Conservation (phyloP, 2,329 filamentous ascomycete genomes). For the Ophiostoma perfectum region DNA sequence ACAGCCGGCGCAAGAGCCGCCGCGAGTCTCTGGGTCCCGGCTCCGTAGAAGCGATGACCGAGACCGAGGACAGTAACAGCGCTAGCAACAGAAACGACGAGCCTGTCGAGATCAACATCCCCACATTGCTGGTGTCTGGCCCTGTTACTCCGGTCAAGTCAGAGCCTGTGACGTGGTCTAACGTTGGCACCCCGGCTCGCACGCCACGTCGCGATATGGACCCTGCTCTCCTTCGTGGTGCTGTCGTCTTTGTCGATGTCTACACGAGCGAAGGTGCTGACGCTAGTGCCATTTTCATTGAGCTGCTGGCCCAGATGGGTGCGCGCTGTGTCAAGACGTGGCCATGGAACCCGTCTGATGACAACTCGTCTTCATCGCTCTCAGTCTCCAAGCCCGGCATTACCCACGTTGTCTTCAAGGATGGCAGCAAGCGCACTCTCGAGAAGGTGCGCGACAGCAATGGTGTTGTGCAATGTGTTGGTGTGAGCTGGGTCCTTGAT, state of each 20-base stretch:
- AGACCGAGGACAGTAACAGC: conserved; percentile 25
- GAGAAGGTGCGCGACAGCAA: conserved; percentile 70
- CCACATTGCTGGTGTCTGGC: conserved; percentile 22
- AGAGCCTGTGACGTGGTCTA: conserved; percentile 46
- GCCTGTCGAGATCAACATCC: conserved; percentile 2
- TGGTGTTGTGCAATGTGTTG: conserved; percentile 77
- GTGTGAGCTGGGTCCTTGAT: conserved; percentile 82
- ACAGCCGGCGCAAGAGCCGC: conserved; percentile 23
- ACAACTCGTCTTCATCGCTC: background rate
- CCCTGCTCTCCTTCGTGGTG: conserved; percentile 57
- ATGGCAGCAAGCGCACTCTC: conserved; percentile 72
- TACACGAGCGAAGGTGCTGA: conserved; percentile 76
- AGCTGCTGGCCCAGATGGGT: conserved; percentile 70
- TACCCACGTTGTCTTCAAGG: conserved; percentile 87
- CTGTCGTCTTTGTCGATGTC: conserved; percentile 77
- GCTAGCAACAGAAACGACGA: conserved; percentile 20
- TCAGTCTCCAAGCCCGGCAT: conserved; percentile 57
- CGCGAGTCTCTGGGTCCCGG: conserved; percentile 28
- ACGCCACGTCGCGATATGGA: conserved; percentile 52
- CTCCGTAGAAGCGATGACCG: background rate
- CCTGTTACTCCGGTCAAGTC: conserved; percentile 45
- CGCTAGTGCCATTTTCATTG: conserved; percentile 73
- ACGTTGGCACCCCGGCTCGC: conserved; percentile 50
- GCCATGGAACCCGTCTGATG: conserved; percentile 60
- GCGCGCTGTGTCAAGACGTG: conserved; percentile 72